Evolutionary conservation across 176 grass and related monocot species (phyloP).

Genomic region (Leersia perrieri): DNA sequence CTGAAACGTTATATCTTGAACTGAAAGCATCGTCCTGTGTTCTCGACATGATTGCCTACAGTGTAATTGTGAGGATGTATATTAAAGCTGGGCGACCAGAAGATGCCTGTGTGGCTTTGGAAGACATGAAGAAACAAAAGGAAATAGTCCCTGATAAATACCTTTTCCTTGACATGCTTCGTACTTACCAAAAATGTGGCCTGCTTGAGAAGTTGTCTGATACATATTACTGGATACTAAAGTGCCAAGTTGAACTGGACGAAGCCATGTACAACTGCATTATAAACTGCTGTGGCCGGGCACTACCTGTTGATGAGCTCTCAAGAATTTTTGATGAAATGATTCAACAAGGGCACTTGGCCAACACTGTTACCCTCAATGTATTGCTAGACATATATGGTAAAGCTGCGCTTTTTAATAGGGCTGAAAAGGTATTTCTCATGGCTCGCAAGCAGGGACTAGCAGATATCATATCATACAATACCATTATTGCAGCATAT

Average conservation of each 20-base stretch:
- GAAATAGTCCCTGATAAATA: slow-evolving; percentile 86
- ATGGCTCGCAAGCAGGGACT: slow-evolving; percentile 74
- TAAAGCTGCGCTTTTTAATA: slow-evolving; percentile 66
- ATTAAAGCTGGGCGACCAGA: slow-evolving; percentile 57
- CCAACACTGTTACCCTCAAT: slow-evolving; percentile 77
- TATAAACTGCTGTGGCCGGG: slow-evolving; percentile 87
- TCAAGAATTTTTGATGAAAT: slow-evolving; percentile 93
- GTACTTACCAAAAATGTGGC: slow-evolving; percentile 70
- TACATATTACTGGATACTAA: slow-evolving; percentile 80
- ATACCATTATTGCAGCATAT: slow-evolving; percentile 85
- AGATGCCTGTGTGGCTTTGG: slow-evolving; percentile 73
- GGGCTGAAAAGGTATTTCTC: slow-evolving; percentile 68
- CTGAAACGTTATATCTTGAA: slow-evolving; percentile 62
- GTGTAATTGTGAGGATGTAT: slow-evolving; percentile 80
- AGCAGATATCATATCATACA: slow-evolving; percentile 74
- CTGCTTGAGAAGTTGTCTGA: slow-evolving; percentile 70
- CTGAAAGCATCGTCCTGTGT: slow-evolving; percentile 48
- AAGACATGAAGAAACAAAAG: slow-evolving; percentile 74
- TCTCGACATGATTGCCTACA: slow-evolving; percentile 92
- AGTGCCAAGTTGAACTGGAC: slow-evolving; percentile 62
- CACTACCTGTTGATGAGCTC: slow-evolving; percentile 78
- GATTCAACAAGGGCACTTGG: slow-evolving; percentile 49
- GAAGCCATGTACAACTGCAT: slow-evolving; percentile 92
- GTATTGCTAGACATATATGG: slow-evolving; percentile 88
- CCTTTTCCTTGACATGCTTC: slow-evolving; percentile 86